Evolutionary conservation across 164 flowering plant species (phyloP), one percentile per base, ranked within the genome.

Genomic region (Aristolochia californica): DNA sequence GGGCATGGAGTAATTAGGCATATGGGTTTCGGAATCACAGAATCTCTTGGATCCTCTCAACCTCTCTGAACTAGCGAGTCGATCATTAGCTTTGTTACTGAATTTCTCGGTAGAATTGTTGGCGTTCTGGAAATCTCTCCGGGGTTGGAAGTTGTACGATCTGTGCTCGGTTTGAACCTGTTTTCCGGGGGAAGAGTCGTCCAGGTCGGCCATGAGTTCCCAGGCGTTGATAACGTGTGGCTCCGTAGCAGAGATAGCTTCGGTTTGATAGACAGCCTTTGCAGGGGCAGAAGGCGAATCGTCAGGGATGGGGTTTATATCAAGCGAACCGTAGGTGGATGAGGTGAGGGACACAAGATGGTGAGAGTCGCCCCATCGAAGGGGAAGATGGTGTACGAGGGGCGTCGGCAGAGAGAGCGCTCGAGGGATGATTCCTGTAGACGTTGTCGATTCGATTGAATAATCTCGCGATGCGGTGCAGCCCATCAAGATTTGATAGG

Each of bases 121-220:
- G 55, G 30, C 27, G 30, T 24, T 52, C 55, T 52, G 22, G 30
- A 25, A 24, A 52, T 47, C 55, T 13, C 28, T 27, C 43, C 18
- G 9, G 40, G 16, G 43, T 23, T 12, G 51, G 53, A 38, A 38
- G 5, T 1, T 52, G 48, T 5, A 59, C 27, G 52, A 23, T 43
- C 59, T 56, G 25, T 16, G 15, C 25, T 14, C 27, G 12, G 30
- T 34, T 34, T 34, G 40, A 5, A 34, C 40, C 40, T 34, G 40
- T 34, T 34, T 34, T 7, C 10, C 9, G 48, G 59, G 57, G 43
- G 28, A 48, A 10, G 49, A 50, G 40, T 81, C 91, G 16, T 88
- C 90, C 17, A 88, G 78, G 25, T 83, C 96, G 47, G 75, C 86
- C 96, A 88, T 88, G 66, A 88, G 91, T 60, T 88, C 94, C 87